Evolutionary conservation across 306 rosid genomes (phyloP).

Genomic region (Fragaria iinumae): DNA sequence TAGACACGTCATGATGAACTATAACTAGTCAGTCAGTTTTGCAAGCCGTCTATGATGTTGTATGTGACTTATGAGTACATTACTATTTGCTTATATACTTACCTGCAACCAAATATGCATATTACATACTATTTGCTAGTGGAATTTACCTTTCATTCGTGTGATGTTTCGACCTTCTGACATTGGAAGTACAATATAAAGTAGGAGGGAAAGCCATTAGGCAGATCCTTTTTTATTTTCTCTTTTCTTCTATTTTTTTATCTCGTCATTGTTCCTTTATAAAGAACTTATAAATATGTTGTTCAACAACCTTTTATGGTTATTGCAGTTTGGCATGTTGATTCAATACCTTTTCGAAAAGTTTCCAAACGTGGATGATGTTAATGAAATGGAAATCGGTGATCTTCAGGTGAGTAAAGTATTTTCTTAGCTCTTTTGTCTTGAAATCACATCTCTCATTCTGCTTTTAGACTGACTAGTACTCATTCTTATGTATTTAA

Average conservation of each 20-base stretch:
- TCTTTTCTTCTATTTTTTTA: not conserved
- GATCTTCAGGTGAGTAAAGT: slow-evolving; percentile 77
- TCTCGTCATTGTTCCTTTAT: not conserved
- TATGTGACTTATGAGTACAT: no score
- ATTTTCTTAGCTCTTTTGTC: slow-evolving; percentile 6
- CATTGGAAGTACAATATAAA: not conserved
- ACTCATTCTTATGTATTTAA: slow-evolving; percentile 1
- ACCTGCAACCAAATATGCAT: not conserved
- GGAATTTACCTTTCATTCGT: no score
- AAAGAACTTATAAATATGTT: not conserved
- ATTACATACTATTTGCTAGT: not conserved
- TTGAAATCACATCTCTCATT: slow-evolving; percentile 4
- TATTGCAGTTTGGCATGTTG: slow-evolving; percentile 95
- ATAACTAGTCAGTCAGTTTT: not conserved
- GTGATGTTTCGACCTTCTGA: not conserved
- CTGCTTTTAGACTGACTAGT: not conserved
- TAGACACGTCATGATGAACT: not conserved
- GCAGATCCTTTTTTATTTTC: not conserved
- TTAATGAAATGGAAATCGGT: slow-evolving; percentile 69
- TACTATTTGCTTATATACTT: no score
- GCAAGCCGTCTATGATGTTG: no score
- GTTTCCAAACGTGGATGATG: slow-evolving; percentile 68
- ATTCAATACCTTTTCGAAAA: slow-evolving; percentile 81
- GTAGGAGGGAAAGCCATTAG: not conserved
- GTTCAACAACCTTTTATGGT: slow-evolving; percentile 10